Base-by-base conservation (phyloP, 352 stramenopile species). In the Phytophthora sp. region DNA sequence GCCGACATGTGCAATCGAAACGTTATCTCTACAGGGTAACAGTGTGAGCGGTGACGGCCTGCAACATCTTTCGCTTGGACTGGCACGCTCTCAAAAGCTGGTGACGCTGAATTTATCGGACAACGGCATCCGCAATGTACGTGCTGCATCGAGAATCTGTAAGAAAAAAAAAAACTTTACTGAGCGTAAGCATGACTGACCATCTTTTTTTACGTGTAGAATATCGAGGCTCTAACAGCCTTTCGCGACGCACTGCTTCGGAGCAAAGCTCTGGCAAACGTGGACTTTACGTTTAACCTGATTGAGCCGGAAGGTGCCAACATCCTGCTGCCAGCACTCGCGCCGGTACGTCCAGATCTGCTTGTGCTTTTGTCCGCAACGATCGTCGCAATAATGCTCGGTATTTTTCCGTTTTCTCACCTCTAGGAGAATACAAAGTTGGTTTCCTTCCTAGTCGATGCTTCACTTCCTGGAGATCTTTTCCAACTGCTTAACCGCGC, bases 231-330 rank as follows among this genome's bases (percentile, higher is more conserved):
- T 13, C 69, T 87, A 4, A 28, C 49, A 2, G 71, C 79, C 9
- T 93, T 94, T 54, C 67, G 79, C 0, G 82, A 94, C 44, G 83
- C 80, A 5, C 70, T 94, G 3, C 9, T 85, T 41, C 72, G 77
- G 13, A 81, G 80, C 70, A 93, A 93, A 53, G 69, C 72, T 39
- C 66, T 94, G 12, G 75, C 82, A 8, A 71, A 89, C 17, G 79
- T 94, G 13, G 83, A 94, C 28, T 80, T 94, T 41, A 92, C 82
- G 30, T 93, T 84, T 59, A 94, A 94, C 44, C 54, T 74, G 4
- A 94, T 94, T 35, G 86, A 92, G 32, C 45, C 71, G 3, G 72
- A 88, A 18, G 84, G 86, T 27, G 86, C 82, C 9, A 69, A 77
- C 21, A 62, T 91, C 10, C 46, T 94, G 11, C 51, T 94, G 20